Evolutionary conservation across 352 stramenopile species (phyloP), one percentile per base, ranked within the genome.

Genomic region (Albugo candida): DNA sequence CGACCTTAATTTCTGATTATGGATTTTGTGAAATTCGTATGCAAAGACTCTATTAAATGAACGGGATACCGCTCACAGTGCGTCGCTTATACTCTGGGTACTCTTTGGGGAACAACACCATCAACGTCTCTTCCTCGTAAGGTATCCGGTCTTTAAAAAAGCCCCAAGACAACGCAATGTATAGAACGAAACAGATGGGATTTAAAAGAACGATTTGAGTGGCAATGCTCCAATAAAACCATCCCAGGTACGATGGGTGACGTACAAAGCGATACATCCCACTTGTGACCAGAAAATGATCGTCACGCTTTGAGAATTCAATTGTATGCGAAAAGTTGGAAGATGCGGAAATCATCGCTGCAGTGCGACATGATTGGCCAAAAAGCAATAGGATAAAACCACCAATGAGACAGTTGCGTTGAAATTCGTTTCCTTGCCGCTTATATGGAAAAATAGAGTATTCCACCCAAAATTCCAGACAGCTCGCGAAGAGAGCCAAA

Each of bases 291-390:
- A 98, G 58, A 41, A 84, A 54, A 56, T 98, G 93, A 54, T 95
- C 86, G 37, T 95, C 72, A 45, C 88, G 81, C 58, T 95, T 95
- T 47, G 77, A 60, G 47, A 82, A 80, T 68, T 97, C 85, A 60
- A 98, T 97, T 24, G 88, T 75, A 57, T 98, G 93, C 31, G 93
- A 95, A 55, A 98, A 98, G 55, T 95, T 96, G 60, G 76, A 77
- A 12, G 81, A 87, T 19, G 84, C 92, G 17, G 85, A 95, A 51
- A 70, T 76, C 86, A 98, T 97, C 11, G 93, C 88, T 13, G 69
- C 65, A 13, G 92, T 72, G 36, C 93, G 82, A 40, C 94, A 76
- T 18, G 61, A 64, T 59, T 97, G 87, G n/a, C 86, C 81, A 10
- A 81, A 12, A 12, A 92, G 19, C 10, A 96, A 70, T 37, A 92